Evolutionary conservation across 2,329 filamentous ascomycete species (phyloP), one percentile per base, ranked within the genome.

Genomic region (Chaetomiaceae sp.): DNA sequence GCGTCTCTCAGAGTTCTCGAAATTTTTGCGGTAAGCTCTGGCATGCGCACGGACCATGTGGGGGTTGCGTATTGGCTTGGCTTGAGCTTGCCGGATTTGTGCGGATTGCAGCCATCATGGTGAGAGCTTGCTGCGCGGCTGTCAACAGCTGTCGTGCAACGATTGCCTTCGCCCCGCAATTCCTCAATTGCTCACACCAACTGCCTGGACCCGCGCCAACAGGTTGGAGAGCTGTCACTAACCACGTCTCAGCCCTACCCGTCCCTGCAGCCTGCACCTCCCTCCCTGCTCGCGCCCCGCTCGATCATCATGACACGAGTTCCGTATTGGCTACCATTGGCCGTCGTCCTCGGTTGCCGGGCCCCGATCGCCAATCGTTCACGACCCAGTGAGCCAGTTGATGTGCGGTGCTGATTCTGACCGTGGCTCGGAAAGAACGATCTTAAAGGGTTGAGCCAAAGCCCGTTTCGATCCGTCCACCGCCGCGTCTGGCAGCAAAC

Each of bases 21-120:
- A 58, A 54, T 56, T 57, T 58, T 57, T 55, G 47, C 53, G 42
- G 47, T 22, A 49, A 56, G 52, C 49, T 58, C n/a, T 7, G 29
- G 29, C 9, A 6, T 38, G 38, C 33, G 56, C 55, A 58, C 56
- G 51, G 47, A 18, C 50, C 56, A 57, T 46, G 49, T 49, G 49
- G 51, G 51, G 54, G n/a, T n/a, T 55, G n/a, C 36, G 27, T 3
- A 17, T 11, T 24, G 5, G 29, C 22, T 38, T 38, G 26, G 26
- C 35, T 12, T 3, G 2, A 9, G 11, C 14, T 3, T n/a, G 29
- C 4, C 29, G n/a, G 18, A 32, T 17, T 19, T 11, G 26, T 10
- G 11, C 2, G 12, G 11, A 15, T n/a, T n/a, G n/a, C 8, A 14
- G 29, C 6, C 29, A 32, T n/a, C 12, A 14, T n/a, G n/a, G n/a